These are phyloP conservation scores for Crataegus laevigata DNA, from an alignment of 306 rosid genomes.

Conservation along the genomic window DNA sequence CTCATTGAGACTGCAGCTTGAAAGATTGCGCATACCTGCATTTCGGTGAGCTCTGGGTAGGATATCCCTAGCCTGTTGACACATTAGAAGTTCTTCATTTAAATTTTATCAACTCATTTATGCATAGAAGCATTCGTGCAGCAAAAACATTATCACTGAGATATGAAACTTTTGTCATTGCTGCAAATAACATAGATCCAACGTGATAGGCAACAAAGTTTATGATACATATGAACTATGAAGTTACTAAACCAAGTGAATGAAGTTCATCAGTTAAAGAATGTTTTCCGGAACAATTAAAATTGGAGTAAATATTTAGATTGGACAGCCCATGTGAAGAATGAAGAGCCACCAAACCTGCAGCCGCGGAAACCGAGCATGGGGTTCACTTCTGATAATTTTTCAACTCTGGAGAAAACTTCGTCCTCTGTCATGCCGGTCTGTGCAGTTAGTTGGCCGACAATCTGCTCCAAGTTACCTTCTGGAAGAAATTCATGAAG, in stretches of 20 bases:
- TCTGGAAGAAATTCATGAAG: slow-evolving; percentile 99
- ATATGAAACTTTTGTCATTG: not conserved
- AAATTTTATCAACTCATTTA: not conserved
- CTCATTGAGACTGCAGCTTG: slow-evolving; percentile 77
- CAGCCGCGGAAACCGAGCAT: slow-evolving; percentile 99
- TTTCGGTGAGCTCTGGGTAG: slow-evolving; percentile 87
- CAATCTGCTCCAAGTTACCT: slow-evolving; percentile 84
- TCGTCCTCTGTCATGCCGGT: slow-evolving; percentile 91
- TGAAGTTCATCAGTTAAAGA: not conserved
- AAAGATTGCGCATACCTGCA: slow-evolving; percentile 90
- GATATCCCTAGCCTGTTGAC: slow-evolving; percentile 82
- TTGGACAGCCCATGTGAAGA: not conserved
- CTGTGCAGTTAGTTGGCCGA: slow-evolving; percentile 63
- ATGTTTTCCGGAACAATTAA: too few relatives aligned
- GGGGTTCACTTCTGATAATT: slow-evolving; percentile 92
- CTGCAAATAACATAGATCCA: not conserved
- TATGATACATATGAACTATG: not conserved
- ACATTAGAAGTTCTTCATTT: slow-evolving; percentile 1
- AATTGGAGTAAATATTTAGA: not conserved
- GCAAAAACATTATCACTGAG: not conserved
- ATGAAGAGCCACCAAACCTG: slow-evolving; percentile 40
- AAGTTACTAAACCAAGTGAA: not conserved
- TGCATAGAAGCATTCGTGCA: not conserved
- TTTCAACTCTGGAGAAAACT: slow-evolving; percentile 74
- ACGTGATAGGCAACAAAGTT: not conserved